These are phyloP conservation scores for Cordyceps cateniannulata DNA, from an alignment of 2,329 filamentous ascomycete species.

Conservation along the genomic window DNA sequence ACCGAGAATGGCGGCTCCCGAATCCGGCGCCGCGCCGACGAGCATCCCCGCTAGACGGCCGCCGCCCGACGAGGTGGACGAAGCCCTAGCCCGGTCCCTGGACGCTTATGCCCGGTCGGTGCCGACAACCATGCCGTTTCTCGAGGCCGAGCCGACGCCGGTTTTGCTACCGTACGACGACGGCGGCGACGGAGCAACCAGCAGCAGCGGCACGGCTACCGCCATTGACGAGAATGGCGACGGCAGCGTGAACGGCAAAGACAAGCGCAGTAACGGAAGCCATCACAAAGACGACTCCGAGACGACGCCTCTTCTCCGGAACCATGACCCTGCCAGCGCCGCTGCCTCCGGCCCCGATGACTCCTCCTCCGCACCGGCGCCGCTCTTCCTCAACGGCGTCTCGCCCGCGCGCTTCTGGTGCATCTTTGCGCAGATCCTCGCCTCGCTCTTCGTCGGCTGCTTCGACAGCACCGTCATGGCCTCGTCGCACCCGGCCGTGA, in stretches of 20 bases:
- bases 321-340: neutral
- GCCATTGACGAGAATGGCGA: neutral
- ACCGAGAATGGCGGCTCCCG: neutral
- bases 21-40: neutral
- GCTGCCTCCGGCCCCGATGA: too few relatives aligned
- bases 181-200: neutral
- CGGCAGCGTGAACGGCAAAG: neutral
- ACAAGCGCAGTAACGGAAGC: neutral
- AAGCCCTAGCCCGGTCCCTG: slow-evolving; percentile 11
- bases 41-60: neutral
- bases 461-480: slow-evolving; percentile 81
- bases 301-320: slow-evolving; percentile 21
- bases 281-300: slow-evolving; percentile 15
- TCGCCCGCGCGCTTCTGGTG: slow-evolving; percentile 51
- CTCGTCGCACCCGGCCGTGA: slow-evolving; percentile 73
- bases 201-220: neutral
- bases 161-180: slow-evolving; percentile 28
- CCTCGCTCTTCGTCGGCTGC: slow-evolving; percentile 51
- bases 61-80: neutral
- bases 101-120: slow-evolving; percentile 32
- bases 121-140: slow-evolving; percentile 29
- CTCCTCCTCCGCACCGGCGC: neutral
- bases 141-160: slow-evolving; percentile 37
- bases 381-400: slow-evolving; percentile 39
- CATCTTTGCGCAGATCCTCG: slow-evolving; percentile 53